These are phyloP conservation scores for Vinca minor DNA, from an alignment of 257 asterid species.

Conservation along the genomic window DNA sequence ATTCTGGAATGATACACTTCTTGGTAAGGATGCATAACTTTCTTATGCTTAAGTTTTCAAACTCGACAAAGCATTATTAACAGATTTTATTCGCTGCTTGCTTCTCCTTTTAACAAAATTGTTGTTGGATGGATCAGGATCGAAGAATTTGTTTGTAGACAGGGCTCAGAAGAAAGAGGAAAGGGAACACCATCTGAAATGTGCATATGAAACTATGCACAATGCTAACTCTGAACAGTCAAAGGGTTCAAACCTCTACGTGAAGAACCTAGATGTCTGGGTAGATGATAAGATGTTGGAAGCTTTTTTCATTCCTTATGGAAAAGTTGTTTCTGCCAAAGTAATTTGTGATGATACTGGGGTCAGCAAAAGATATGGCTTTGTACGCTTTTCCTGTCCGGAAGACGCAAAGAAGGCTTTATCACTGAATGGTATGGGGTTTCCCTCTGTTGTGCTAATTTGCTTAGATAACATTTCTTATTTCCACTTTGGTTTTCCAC, in stretches of 20 bases:
- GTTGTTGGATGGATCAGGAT: conserved; percentile 27
- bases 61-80: too few species aligned
- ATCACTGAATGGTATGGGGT: conserved; percentile 27
- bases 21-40: conserved; percentile 8
- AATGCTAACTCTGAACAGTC: too few species aligned
- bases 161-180: conserved; percentile 30
- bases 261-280: too few species aligned
- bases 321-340: conserved; percentile 29
- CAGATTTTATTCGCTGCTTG: too few species aligned
- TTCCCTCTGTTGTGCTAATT: not conserved
- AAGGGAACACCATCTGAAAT: conserved; percentile 11
- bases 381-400: conserved; percentile 21
- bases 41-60: not conserved
- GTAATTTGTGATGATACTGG: conserved; percentile 22
- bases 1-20: conserved; percentile 40
- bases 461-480: conserved; percentile 2
- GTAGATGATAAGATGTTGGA: conserved; percentile 22
- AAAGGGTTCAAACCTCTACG: too few species aligned
- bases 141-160: conserved; percentile 28
- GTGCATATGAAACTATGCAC: not conserved
- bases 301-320: conserved; percentile 22
- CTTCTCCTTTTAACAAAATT: not conserved
- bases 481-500: conserved; percentile 2
- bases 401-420: conserved; percentile 29
- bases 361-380: conserved; percentile 25